Conservation (phyloP, 768 basidiomycete genomes). For the Brasilioporus rufonigricans region DNA sequence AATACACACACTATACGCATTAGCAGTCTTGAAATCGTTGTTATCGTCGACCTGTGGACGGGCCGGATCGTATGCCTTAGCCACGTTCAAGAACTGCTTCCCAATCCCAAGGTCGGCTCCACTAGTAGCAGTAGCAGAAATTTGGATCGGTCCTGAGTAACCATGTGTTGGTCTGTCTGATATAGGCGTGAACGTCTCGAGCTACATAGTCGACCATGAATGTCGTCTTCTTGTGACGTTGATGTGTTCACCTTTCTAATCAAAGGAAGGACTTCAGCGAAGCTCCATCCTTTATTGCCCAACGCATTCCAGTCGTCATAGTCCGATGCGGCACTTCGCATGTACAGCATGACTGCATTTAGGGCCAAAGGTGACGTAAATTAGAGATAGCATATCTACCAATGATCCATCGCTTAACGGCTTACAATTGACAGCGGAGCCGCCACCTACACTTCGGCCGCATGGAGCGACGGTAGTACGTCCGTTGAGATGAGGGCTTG, state of each 20-base stretch:
- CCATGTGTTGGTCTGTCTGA: constrained; percentile 37
- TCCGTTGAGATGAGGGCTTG: constrained; percentile 43
- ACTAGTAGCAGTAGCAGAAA: constrained; percentile 22
- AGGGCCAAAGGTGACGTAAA: neutral
- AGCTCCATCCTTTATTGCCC: too few species aligned
- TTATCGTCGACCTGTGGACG: too few species aligned
- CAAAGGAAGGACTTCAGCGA: constrained; percentile 53
- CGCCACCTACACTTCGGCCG: constrained; percentile 59
- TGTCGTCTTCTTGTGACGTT: neutral
- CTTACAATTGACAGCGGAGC: constrained; percentile 60
- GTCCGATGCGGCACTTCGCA: constrained; percentile 51
- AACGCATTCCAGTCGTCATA: too few species aligned
- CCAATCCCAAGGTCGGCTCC: constrained; percentile 15
- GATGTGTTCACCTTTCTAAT: constrained; percentile 46
- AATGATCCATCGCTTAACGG: neutral
- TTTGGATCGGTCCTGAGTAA: constrained; percentile 30
- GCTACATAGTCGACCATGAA: constrained; percentile 45
- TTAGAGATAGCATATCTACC: too few species aligned
- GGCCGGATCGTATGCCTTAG: constrained; percentile 43
- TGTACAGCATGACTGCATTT: constrained; percentile 46
- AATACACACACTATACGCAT: constrained; percentile 26
- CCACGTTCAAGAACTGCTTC: constrained; percentile 48
- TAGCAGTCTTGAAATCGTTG: too few species aligned
- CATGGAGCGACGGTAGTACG: constrained; percentile 43
- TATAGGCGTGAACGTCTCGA: too few species aligned